Base-by-base conservation (phyloP, 2,329 filamentous ascomycete species). In the Bipolaris gigantea region DNA sequence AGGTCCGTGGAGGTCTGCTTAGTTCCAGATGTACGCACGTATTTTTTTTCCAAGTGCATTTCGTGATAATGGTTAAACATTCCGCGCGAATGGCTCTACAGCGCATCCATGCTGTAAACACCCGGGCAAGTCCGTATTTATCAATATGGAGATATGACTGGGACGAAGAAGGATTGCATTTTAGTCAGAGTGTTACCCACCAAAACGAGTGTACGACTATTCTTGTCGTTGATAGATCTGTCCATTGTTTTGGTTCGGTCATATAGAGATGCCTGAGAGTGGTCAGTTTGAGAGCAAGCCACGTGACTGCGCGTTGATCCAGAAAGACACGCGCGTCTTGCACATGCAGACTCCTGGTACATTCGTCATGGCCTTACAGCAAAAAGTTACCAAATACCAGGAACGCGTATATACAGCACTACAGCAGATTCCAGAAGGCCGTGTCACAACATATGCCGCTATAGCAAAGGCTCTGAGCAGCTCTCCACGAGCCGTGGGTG, bases 361-460 rank as follows among this genome's bases (percentile, higher is more conserved):
- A 45, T 15, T 46, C 44, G 43, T 34, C 39, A 65, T 66, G 59
- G 59, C 63, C 1, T 63, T 64, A 35, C 61, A 62, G 53, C 50
- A 64, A 16, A 67, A 64, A 55, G 69, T 74, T 44, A 70, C 73
- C 16, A 62, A 63, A 42, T 76, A 70, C 48, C 74, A 76, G 50
- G 68, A 72, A 41, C 75, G 74, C 43, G 81, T 95, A 57, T 93
- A 91, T 77, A 76, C 81, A 2, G 81, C 88, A 4, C 83, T 95
- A 3, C 87, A 88, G 67, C 89, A 91, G 67, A 89, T 96, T 55
- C 92, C 92, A 0, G 73, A 76, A 15, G 91, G 91, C 30, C 80
- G 80, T 49, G 88, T 92, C 67, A 90, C 89, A 0, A 93, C 90
- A 0, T 95, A 96, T 75, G 87, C 83, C 3, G 80, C 87, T 1